phyloP scores from a whole-genome alignment of 2,329 filamentous ascomycete genomes.

The Aureobasidium leucospermi region DNA sequence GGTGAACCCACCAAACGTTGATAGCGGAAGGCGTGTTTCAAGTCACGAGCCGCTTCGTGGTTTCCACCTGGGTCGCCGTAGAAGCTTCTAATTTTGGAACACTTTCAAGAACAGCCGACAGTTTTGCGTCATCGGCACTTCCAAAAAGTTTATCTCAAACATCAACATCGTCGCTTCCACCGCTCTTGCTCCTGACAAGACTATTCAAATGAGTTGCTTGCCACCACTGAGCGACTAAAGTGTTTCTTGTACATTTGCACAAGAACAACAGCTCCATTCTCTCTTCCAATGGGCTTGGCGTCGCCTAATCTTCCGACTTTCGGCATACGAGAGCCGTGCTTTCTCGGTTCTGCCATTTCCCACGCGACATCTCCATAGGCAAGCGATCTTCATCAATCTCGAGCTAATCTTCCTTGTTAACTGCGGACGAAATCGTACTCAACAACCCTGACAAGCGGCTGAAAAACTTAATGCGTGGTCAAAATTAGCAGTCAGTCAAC shows the following conservation, averaged over 20 bases:
- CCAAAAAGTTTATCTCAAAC: background rate
- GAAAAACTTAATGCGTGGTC: background rate
- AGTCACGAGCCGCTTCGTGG: background rate
- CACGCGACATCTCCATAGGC: background rate
- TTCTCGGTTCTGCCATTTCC: background rate
- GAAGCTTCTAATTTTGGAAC: background rate
- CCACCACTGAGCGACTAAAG: no score
- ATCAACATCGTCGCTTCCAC: background rate
- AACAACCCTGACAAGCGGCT: background rate
- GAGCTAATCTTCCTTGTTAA: background rate
- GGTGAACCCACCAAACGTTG: background rate
- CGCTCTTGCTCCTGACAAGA: background rate
- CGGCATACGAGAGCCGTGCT: background rate
- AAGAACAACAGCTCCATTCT: background rate
- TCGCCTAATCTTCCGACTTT: background rate
- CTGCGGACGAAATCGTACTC: background rate
- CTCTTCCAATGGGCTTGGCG: no score
- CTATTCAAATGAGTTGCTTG: background rate
- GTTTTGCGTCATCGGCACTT: background rate
- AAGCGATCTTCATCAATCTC: background rate
- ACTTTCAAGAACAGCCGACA: background rate
- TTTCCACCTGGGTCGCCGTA: background rate
- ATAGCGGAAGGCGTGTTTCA: background rate
- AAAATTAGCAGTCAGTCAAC: background rate
- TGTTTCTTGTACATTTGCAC: background rate